Conservation (phyloP, 2,329 filamentous ascomycete genomes). For the Fusarium gaditjirri region DNA sequence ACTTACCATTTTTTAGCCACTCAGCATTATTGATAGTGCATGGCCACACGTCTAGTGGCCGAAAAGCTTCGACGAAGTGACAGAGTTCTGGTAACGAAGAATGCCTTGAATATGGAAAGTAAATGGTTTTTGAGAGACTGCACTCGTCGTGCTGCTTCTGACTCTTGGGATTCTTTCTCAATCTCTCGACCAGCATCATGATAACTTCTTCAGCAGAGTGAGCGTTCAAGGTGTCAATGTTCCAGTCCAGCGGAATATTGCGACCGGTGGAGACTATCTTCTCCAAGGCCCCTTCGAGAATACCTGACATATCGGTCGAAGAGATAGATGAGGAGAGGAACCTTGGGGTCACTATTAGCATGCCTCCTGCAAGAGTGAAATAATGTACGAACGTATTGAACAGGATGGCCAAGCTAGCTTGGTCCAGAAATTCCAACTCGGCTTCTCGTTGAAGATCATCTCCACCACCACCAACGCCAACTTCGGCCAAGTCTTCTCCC, state of each 20-base stretch:
- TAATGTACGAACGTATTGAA: conserved; percentile 49
- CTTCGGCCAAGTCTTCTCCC: conserved; percentile 74
- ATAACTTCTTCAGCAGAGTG: conserved; percentile 24
- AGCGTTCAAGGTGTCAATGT: conserved; percentile 24
- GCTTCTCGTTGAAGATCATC: conserved; percentile 77
- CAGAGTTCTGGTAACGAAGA: conserved; percentile 87
- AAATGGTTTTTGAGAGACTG: conserved; percentile 56
- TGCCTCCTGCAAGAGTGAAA: fast-evolving
- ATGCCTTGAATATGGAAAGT: conserved; percentile 89
- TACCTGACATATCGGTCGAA: conserved; percentile 5
- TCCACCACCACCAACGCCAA: conserved; percentile 81
- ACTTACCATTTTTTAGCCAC: conserved; percentile 67
- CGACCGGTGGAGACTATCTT: conserved; percentile 37
- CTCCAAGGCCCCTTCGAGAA: conserved; percentile 27
- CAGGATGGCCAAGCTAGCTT: conserved; percentile 64
- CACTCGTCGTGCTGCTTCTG: not conserved
- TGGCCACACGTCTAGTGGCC: conserved; percentile 81
- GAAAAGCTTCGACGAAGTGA: conserved; percentile 73
- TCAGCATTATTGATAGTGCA: conserved; percentile 75
- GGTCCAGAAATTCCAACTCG: conserved; percentile 70
- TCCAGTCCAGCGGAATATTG: conserved; percentile 42
- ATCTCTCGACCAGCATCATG: conserved; percentile 21
- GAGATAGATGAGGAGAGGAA: conserved; percentile 22
- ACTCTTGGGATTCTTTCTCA: not conserved
- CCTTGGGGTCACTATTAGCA: conserved; percentile 25